Conservation (phyloP, 1,284 basidiomycete genomes). For the Lentinus polychrous region DNA sequence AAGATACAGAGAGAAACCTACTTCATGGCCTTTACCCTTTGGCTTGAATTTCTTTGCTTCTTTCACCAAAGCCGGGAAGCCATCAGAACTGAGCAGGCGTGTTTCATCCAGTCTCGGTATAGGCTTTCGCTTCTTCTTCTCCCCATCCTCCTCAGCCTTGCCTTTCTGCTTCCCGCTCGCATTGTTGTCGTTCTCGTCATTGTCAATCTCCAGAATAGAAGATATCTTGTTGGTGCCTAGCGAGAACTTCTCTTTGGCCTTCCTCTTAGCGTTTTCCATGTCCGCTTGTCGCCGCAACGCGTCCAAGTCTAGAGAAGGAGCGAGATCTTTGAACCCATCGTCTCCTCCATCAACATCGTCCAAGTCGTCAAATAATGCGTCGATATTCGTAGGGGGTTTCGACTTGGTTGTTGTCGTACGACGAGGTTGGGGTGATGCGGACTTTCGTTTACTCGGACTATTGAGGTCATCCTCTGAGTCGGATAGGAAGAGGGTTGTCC, state of each 20-base stretch:
- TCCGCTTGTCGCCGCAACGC: slow-evolving; percentile 48
- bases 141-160: slow-evolving; percentile 22
- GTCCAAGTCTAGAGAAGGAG: slow-evolving; percentile 42
- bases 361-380: slow-evolving; percentile 56
- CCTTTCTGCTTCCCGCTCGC: slow-evolving; percentile 11
- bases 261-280: slow-evolving; percentile 29
- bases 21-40: slow-evolving; percentile 88
- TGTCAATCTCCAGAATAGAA: slow-evolving; percentile 29
- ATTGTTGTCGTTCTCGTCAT: slow-evolving; percentile 13
- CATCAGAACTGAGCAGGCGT: slow-evolving; percentile 60
- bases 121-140: slow-evolving; percentile 43
- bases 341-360: slow-evolving; percentile 34
- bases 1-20: slow-evolving; percentile 25
- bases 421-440: slow-evolving; percentile 12
- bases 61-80: slow-evolving; percentile 73
- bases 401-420: background rate
- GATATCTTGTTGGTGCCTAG: slow-evolving; percentile 37
- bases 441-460: slow-evolving; percentile 11
- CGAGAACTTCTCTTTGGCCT: slow-evolving; percentile 37
- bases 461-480: slow-evolving; percentile 39
- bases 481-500: slow-evolving; percentile 43
- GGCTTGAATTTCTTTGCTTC: slow-evolving; percentile 70
- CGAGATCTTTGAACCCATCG: slow-evolving; percentile 33
- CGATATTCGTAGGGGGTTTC: slow-evolving; percentile 35
- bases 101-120: slow-evolving; percentile 66